Evolutionary conservation across 257 asterid genomes (phyloP), one percentile per base, ranked within the genome.

Genomic region (Salvia splendens): DNA sequence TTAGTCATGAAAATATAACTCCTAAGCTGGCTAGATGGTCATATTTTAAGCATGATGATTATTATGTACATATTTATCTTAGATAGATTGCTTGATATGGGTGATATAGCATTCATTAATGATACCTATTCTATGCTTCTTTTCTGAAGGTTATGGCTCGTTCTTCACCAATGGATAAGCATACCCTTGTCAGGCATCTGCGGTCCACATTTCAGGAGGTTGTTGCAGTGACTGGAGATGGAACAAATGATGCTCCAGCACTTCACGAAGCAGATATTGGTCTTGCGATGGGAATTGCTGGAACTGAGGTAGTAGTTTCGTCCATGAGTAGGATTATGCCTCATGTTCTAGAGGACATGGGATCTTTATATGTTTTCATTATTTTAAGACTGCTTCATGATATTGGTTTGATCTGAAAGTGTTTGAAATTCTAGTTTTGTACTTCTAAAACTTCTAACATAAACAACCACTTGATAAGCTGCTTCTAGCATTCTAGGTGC

Each of bases 261-360:
- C 97, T 91, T 70, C 97, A 89, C 72, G 97, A 91, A 80, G 97
- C 97, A 33, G 97, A 91, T 82, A 91, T 91, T 24, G 97, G 97
- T 53, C 97, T 91, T 68, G 97, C 97, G 2, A 91, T 91, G 97
- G 97, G 97, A 67, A 91, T 91, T 73, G 75, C 95, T 49, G 97
- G 97, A 54, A 89, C 97, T 55, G 97, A 91, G 96, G 97, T 87
- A 63, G 79, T 59, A 12, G 33, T 61, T 75, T 53, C 69, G 12
- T 63, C 55, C 49, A 8, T 41, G 36, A 57, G 36, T 41, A 12
- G 32, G 47, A 8, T 50, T 8, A n/a, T 24, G 51, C 10, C 47
- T 17, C n/a, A 46, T 69, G 59, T 54, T 43, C 50, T 53, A 16
- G 58, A 60, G 55, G 45, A 43, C 40, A 46, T 28, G 14, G 33